Percentiles rank a stretch among this genome's conserved stretches.
Evolutionary conservation across 257 asterid genomes (phyloP).

Genomic region (Capsicum chinense): DNA sequence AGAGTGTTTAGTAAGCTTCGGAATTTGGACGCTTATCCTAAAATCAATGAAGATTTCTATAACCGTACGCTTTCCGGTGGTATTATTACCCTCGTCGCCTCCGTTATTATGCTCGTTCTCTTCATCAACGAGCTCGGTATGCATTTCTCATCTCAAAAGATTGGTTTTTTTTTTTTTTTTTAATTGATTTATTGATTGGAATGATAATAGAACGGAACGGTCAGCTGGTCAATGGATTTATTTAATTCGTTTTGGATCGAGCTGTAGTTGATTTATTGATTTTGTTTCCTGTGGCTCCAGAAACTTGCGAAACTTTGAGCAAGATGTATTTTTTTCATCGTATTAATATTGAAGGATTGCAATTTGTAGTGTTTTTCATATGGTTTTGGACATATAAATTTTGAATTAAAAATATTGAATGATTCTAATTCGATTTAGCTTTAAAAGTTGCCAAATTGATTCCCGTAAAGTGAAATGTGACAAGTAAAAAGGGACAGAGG

Average conservation of each 20-base stretch:
- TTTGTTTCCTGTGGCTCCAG: neutral
- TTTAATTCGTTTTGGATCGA: neutral
- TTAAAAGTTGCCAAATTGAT: too few species aligned
- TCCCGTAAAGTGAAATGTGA: too few species aligned
- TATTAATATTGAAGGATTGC: too few species aligned
- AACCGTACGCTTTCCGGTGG: conserved; percentile 95
- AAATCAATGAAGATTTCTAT: conserved; percentile 93
- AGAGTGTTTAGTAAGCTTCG: conserved; percentile 69
- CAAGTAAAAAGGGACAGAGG: too few species aligned
- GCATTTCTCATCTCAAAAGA: conserved; percentile 29
- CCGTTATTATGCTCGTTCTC: conserved; percentile 70
- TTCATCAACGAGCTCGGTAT: conserved; percentile 88
- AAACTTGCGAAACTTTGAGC: neutral
- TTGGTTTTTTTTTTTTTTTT: neutral
- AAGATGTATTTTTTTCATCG: too few species aligned
- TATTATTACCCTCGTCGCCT: conserved; percentile 73
- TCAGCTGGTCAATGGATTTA: too few species aligned
- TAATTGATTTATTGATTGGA: neutral
- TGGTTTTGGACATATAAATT: too few species aligned
- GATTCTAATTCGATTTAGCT: too few species aligned
- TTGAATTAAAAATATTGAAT: too few species aligned
- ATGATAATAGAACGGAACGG: neutral
- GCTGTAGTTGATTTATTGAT: neutral
- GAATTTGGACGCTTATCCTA: conserved; percentile 93
- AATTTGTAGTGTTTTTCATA: too few species aligned